Conservation (phyloP, 306 rosid species). For the Macrotyloma uniflorum region DNA sequence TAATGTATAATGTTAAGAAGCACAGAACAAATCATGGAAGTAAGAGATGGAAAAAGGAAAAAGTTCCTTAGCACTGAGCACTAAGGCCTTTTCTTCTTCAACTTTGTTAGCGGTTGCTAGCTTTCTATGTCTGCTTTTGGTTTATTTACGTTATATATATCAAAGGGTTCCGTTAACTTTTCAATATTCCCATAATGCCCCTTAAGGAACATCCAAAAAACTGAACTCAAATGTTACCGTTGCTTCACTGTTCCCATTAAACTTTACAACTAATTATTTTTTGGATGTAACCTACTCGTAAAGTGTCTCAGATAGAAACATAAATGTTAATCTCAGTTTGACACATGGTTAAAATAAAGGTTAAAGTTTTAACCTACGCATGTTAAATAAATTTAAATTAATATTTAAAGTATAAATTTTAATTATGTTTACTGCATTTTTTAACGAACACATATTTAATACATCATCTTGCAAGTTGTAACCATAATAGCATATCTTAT, state of each 20-base stretch:
- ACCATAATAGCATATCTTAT: neutral
- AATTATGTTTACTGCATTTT: neutral
- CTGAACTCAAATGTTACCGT: slow-evolving; percentile 85
- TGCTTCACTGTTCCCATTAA: slow-evolving; percentile 56
- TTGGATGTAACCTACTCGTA: neutral
- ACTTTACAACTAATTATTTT: slow-evolving; percentile 30
- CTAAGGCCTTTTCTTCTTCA: neutral
- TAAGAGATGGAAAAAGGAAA: slow-evolving; percentile 21
- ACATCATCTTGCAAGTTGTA: too few species aligned
- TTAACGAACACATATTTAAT: neutral
- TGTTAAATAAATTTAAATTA: neutral
- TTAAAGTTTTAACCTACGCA: neutral
- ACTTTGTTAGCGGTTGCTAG: slow-evolving; percentile 23
- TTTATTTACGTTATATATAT: slow-evolving; percentile 15
- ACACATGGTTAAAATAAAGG: neutral
- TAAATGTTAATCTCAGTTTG: neutral
- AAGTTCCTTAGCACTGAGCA: neutral
- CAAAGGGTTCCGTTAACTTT: slow-evolving; percentile 71
- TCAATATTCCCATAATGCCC: slow-evolving; percentile 62
- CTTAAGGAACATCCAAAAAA: slow-evolving; percentile 70
- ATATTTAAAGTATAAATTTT: neutral
- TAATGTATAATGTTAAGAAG: slow-evolving; percentile 34
- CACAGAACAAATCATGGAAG: slow-evolving; percentile 12
- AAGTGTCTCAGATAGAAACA: neutral
- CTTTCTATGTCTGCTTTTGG: slow-evolving; percentile 37